These are phyloP conservation scores for Thyridium curvatum DNA, from an alignment of 2,329 filamentous ascomycete species.

Conservation along the genomic window DNA sequence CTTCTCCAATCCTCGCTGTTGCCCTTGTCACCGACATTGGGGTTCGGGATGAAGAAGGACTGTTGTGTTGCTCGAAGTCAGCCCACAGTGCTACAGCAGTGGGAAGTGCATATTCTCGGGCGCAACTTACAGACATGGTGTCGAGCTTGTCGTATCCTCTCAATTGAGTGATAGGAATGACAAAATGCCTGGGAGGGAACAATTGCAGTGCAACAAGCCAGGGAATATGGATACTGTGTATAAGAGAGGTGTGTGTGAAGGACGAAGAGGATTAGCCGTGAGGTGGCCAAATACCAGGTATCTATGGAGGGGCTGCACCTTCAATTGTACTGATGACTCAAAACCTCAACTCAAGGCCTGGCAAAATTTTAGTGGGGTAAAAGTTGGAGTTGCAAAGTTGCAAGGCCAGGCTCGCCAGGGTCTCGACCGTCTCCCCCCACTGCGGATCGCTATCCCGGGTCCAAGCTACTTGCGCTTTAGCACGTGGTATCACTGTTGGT, in stretches of 20 bases:
- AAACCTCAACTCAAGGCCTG: too few species aligned
- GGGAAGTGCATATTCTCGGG: constrained; percentile 2
- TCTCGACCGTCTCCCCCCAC: too few species aligned
- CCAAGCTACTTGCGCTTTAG: too few species aligned
- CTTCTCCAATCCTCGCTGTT: constrained; percentile 78
- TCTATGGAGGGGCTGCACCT: neutral
- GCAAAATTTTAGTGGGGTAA: too few species aligned
- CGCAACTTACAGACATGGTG: constrained; percentile 27
- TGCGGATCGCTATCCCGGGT: too few species aligned
- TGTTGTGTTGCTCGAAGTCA: constrained; percentile 21
- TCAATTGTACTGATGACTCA: neutral
- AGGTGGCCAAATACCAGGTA: constrained; percentile 2
- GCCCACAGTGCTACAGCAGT: constrained; percentile 8
- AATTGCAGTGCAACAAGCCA: too few species aligned
- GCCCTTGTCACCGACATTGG: constrained; percentile 68
- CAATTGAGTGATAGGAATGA: too few species aligned
- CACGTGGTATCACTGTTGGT: too few species aligned
- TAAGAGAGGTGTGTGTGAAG: neutral
- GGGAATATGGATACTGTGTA: too few species aligned
- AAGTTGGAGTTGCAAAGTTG: too few species aligned
- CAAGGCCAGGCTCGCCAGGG: too few species aligned
- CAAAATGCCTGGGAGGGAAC: too few species aligned
- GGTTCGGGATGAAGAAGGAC: constrained; percentile 71
- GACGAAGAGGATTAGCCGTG: neutral
- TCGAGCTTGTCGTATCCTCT: neutral